phyloP scores from a whole-genome alignment of 352 stramenopile species.

The Phytophthora pluvialis region DNA sequence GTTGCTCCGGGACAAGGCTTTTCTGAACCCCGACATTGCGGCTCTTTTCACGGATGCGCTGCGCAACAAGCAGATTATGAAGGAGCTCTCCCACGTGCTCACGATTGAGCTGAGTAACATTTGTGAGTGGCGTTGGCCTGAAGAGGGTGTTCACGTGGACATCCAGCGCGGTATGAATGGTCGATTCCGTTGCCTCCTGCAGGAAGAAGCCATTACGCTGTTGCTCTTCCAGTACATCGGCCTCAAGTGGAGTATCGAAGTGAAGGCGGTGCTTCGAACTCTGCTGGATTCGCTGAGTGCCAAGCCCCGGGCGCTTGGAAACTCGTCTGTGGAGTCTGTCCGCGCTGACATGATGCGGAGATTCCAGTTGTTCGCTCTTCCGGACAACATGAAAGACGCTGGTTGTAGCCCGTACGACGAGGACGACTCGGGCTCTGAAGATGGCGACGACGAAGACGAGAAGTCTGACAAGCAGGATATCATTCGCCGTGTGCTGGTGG shows the following conservation, averaged over 20 bases:
- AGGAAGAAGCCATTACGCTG: conserved; percentile 53
- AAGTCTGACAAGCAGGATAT: conserved; percentile 48
- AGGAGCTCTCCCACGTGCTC: conserved; percentile 51
- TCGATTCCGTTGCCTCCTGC: conserved; percentile 48
- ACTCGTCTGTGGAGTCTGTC: conserved; percentile 20
- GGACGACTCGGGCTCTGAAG: conserved; percentile 10
- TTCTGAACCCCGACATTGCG: conserved; percentile 44
- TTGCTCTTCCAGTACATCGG: conserved; percentile 58
- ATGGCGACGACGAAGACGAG: conserved; percentile 9
- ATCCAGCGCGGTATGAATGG: conserved; percentile 55
- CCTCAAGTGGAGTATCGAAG: conserved; percentile 35
- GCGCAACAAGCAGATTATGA: conserved; percentile 39
- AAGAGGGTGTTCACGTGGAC: conserved; percentile 40
- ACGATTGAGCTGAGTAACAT: conserved; percentile 59
- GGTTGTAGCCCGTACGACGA: conserved; percentile 29
- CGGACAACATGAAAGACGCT: conserved; percentile 20
- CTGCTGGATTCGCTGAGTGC: conserved; percentile 37
- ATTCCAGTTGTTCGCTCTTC: conserved; percentile 40
- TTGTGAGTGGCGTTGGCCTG: conserved; percentile 45
- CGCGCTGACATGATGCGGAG: conserved; percentile 22
- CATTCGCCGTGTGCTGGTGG: conserved; percentile 45
- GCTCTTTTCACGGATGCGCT: conserved; percentile 43
- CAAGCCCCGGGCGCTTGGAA: neutral
- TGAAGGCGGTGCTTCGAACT: conserved; percentile 31
- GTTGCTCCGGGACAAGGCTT: conserved; percentile 39